Base-by-base conservation (phyloP, 2,329 filamentous ascomycete species). In the Phaeophleospora eucalypticola region DNA sequence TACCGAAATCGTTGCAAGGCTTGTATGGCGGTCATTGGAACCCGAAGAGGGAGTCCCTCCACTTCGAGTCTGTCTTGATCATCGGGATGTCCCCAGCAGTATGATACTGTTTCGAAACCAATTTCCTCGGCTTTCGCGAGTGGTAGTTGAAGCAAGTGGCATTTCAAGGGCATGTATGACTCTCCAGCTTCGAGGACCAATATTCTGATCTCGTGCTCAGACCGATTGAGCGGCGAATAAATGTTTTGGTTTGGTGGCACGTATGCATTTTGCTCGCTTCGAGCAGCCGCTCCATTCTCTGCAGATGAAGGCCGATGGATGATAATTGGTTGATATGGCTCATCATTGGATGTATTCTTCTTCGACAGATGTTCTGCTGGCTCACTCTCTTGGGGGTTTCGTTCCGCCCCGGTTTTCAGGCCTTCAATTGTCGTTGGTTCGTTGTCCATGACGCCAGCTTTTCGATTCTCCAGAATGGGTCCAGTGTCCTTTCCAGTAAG, bases 1-100 rank as follows among this genome's bases (percentile, higher is more conserved):
- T 7, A 14, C 16, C 33, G 9, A 7, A 45, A 16, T n/a, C 34
- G 42, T 16, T 34, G 16, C 12, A 45, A 20, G 6, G 34, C 42
- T 4, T 38, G 2, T 8, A 19, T 20, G 4, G 42, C 19, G 9
- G 12, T 37, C 3, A 10, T 17, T 3, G 42, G 42, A 4, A 45
- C 15, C 18, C 10, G 12, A 6, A 33, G 7, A 12, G 14, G 4
- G 10, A 4, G 3, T 14, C 24, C 39, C 4, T 32, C 16, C 17
- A 37, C 12, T 3, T 17, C 10, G n/a, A 37, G 21, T 4, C 7
- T 18, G n/a, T 14, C 24, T 9, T 15, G 15, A 4, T 16, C 15
- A 15, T 16, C 3, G n/a, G 15, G 24, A 10, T 41, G 21, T 6
- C 42, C 42, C 42, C 42, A 38, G 20, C 12, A 32, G 21, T 45